These are phyloP conservation scores for Candida sithepensis DNA, from an alignment of 805 yeast genomes.

Conservation along the genomic window DNA sequence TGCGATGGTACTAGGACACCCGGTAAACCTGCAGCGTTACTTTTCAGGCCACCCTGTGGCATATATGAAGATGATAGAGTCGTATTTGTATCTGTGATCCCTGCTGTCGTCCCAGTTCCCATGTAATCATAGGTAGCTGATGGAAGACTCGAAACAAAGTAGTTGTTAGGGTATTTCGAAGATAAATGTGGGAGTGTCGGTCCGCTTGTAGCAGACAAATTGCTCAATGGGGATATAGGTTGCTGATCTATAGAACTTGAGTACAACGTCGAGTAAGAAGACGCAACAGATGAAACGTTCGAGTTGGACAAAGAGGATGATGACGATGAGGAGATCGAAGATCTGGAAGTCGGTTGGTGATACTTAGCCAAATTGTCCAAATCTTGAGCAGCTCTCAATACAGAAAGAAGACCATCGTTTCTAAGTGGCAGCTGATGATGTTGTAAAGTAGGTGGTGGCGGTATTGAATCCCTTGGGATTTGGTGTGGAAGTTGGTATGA, in stretches of 20 bases:
- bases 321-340: background rate
- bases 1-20: background rate
- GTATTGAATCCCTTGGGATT: background rate
- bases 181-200: background rate
- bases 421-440: conserved; percentile 1
- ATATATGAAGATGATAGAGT: background rate
- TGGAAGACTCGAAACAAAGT: background rate
- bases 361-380: conserved; percentile 7
- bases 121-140: background rate
- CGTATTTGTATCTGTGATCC: background rate
- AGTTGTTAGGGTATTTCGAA: background rate
- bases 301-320: background rate
- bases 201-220: background rate
- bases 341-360: background rate
- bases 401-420: conserved; percentile 23
- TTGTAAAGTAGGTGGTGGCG: background rate
- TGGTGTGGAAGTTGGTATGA: background rate
- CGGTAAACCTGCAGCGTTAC: background rate
- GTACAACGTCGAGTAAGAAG: conserved; percentile 8
- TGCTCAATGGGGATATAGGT: background rate
- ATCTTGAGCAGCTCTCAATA: conserved; percentile 24
- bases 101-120: background rate
- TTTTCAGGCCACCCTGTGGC: background rate
- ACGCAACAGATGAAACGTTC: conserved; percentile 4
- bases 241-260: background rate